Conservation (phyloP, 2,329 filamentous ascomycete genomes). For the Venturia effusa region DNA sequence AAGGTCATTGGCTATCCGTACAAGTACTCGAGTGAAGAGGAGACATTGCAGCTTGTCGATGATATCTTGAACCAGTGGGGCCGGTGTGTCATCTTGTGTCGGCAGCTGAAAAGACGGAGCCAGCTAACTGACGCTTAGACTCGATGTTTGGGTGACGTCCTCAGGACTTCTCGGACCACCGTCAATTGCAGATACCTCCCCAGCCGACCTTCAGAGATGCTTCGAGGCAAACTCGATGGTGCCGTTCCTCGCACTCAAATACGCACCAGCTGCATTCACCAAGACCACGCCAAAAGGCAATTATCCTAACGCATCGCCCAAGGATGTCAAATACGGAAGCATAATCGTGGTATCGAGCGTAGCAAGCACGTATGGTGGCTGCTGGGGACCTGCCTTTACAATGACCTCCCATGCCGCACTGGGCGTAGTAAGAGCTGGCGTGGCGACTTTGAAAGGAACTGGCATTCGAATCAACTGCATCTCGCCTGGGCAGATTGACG, state of each 20-base stretch:
- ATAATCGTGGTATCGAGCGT: conserved; percentile 52
- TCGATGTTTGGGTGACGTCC: conserved; percentile 51
- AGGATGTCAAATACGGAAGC: conserved; percentile 48
- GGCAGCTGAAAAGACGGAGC: background rate
- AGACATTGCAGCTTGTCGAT: conserved; percentile 50
- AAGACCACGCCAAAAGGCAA: conserved; percentile 44
- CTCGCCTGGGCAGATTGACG: conserved; percentile 35
- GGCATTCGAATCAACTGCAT: conserved; percentile 50
- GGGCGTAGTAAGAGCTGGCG: conserved; percentile 48
- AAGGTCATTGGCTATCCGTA: conserved; percentile 53
- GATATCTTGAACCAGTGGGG: conserved; percentile 51
- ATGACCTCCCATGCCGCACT: conserved; percentile 50
- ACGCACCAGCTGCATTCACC: conserved; percentile 52
- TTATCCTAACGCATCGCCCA: conserved; percentile 51
- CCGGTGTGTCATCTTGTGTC: conserved; percentile 18
- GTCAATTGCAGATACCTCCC: conserved; percentile 45
- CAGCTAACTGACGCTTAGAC: conserved; percentile 19
- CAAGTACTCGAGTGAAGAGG: conserved; percentile 47
- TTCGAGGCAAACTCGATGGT: conserved; percentile 52
- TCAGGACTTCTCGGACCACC: conserved; percentile 48
- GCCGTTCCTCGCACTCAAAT: conserved; percentile 55
- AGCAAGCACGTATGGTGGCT: conserved; percentile 46
- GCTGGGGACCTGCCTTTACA: conserved; percentile 51
- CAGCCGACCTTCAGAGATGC: conserved; percentile 43
- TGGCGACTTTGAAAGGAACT: conserved; percentile 46